Percentiles rank a stretch among this genome's conserved stretches.
Conservation (phyloP, 768 basidiomycete species). For the Xanthoconium stramineum region DNA sequence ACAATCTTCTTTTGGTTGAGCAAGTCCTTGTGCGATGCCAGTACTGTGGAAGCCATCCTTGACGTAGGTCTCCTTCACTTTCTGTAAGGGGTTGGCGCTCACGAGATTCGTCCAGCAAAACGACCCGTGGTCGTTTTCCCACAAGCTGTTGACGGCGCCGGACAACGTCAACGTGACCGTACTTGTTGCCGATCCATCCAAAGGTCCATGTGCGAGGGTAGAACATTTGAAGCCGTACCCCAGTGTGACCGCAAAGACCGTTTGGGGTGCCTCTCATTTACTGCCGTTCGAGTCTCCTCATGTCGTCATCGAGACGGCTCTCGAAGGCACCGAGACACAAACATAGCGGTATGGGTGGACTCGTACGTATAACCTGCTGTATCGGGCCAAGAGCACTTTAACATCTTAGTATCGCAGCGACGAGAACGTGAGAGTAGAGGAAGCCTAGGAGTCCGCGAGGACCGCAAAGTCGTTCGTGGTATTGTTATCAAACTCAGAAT, state of each 20-base stretch:
- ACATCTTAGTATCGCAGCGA: too few relatives aligned
- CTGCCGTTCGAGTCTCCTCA: conserved; percentile 15
- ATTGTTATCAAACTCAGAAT: too few relatives aligned
- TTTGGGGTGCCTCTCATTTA: conserved; percentile 12
- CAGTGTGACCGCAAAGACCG: not conserved
- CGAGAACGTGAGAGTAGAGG: too few relatives aligned
- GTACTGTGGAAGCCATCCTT: conserved; percentile 2
- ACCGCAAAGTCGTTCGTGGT: too few relatives aligned
- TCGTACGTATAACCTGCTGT: not conserved
- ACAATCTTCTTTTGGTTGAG: not conserved
- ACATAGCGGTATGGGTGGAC: not conserved
- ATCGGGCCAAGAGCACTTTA: not conserved
- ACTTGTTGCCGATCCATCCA: conserved; percentile 15
- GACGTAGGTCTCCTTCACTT: conserved; percentile 8
- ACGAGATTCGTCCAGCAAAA: conserved; percentile 17
- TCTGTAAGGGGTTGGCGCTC: not conserved
- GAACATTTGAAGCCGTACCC: conserved; percentile 6
- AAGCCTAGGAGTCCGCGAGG: too few relatives aligned
- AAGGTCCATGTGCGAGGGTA: not conserved
- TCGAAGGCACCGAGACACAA: not conserved
- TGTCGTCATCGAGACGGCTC: conserved; percentile 12
- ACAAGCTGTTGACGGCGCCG: conserved; percentile 1
- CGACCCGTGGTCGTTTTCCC: conserved; percentile 20
- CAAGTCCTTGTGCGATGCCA: conserved; percentile 4
- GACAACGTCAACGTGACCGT: conserved; percentile 9